These are phyloP conservation scores for Termitomyces sp. DNA, from an alignment of 768 basidiomycete genomes.

Conservation along the genomic window DNA sequence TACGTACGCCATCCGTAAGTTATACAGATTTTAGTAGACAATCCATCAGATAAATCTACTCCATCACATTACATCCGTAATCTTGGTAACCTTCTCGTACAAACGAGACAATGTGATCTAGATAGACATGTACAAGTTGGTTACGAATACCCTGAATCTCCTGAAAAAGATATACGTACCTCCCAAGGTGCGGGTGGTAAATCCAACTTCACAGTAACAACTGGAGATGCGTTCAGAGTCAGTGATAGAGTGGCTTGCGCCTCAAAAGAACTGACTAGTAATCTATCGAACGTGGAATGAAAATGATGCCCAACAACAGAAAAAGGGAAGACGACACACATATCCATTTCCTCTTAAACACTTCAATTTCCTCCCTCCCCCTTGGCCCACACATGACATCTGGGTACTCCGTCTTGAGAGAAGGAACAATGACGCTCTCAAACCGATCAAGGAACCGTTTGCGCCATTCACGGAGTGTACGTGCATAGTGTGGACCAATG, in stretches of 20 bases:
- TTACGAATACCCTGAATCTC: too few species aligned
- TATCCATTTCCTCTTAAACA: background rate
- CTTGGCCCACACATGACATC: background rate
- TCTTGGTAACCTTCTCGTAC: constrained; percentile 58
- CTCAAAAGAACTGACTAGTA: background rate
- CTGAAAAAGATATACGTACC: background rate
- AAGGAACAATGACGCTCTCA: constrained; percentile 51
- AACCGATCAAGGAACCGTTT: constrained; percentile 55
- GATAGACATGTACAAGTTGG: background rate
- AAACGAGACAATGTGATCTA: constrained; percentile 63
- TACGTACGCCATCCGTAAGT: background rate
- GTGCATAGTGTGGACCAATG: constrained; percentile 73
- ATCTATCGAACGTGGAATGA: background rate
- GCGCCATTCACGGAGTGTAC: constrained; percentile 78
- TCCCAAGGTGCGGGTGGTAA: constrained; percentile 1
- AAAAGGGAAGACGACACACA: background rate
- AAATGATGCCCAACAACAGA: background rate
- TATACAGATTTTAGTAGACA: background rate
- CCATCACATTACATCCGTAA: constrained; percentile 47
- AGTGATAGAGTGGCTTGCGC: too few species aligned
- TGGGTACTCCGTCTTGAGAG: constrained; percentile 26
- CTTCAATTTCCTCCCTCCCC: background rate
- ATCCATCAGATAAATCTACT: constrained; percentile 13
- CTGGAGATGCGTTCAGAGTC: background rate
- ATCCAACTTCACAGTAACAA: constrained; percentile 1